Conservation (phyloP, 768 basidiomycete genomes). For the Roridomyces roridus region DNA sequence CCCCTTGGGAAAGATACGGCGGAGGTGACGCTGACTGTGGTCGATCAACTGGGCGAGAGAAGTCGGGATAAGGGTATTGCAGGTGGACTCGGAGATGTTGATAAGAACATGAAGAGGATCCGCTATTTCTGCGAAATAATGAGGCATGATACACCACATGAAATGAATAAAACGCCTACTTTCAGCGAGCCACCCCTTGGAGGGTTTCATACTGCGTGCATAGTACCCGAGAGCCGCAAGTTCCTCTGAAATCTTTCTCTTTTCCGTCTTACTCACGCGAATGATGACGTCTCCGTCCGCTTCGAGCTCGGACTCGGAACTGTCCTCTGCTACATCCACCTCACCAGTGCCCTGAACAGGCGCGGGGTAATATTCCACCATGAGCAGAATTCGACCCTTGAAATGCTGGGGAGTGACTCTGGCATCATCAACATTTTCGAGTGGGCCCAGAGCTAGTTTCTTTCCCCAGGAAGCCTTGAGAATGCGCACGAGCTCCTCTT, state of each 20-base stretch:
- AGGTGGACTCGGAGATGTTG: conserved; percentile 63
- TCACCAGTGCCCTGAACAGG: conserved; percentile 27
- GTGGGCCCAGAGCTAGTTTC: conserved; percentile 49
- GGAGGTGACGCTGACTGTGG: conserved; percentile 50
- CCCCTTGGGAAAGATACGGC: conserved; percentile 65
- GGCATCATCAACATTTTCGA: conserved; percentile 44
- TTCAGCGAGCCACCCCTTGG: conserved; percentile 53
- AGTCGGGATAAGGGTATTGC: conserved; percentile 46
- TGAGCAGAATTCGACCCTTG: conserved; percentile 60
- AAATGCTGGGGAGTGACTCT: conserved; percentile 52
- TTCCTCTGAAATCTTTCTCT: conserved; percentile 48
- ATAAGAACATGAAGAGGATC: conserved; percentile 58
- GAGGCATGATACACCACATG: background rate
- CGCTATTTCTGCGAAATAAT: conserved; percentile 36
- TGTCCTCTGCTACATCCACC: conserved; percentile 25
- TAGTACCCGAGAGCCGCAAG: conserved; percentile 66
- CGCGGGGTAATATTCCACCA: conserved; percentile 66
- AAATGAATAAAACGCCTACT: conserved; percentile 29
- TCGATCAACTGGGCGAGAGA: conserved; percentile 43
- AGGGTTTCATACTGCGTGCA: conserved; percentile 66
- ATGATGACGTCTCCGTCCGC: conserved; percentile 27
- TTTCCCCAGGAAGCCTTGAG: conserved; percentile 59
- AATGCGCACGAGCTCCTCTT: conserved; percentile 58
- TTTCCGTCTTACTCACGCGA: conserved; percentile 25
- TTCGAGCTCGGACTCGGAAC: conserved; percentile 32